phyloP scores from a whole-genome alignment of 2,329 filamentous ascomycete species.

The Botrytis byssoidea region DNA sequence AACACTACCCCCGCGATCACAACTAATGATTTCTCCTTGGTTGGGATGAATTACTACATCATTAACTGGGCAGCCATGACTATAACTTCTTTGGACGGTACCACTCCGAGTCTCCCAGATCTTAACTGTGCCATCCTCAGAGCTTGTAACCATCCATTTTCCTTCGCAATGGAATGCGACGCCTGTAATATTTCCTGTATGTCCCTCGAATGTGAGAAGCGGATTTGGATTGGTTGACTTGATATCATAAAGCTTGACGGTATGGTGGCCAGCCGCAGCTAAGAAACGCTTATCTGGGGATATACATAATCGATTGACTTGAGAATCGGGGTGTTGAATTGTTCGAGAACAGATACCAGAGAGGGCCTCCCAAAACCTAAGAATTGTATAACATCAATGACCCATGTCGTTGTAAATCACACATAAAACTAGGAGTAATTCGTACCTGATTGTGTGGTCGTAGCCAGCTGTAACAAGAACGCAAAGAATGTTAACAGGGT shows the following conservation, averaged over 20 bases:
- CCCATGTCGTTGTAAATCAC: constrained; percentile 4
- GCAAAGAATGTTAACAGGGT: constrained; percentile 29
- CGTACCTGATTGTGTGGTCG: constrained; percentile 71
- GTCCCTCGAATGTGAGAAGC: constrained; percentile 89
- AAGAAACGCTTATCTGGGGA: constrained; percentile 94
- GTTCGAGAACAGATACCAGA: constrained; percentile 97
- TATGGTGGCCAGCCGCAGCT: constrained; percentile 74
- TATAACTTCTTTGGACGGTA: constrained; percentile 83
- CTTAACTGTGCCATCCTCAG: constrained; percentile 71
- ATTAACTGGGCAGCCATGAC: constrained; percentile 84
- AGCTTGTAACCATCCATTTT: constrained; percentile 99
- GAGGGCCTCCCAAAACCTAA: constrained; percentile 95
- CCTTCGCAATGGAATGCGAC: constrained; percentile 98
- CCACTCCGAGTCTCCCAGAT: constrained; percentile 40
- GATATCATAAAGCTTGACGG: constrained; percentile 97
- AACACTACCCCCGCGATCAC: constrained; percentile 88
- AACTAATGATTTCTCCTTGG: constrained; percentile 96
- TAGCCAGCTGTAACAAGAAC: constrained; percentile 57
- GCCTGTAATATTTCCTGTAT: constrained; percentile 93
- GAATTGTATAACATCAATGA: constrained; percentile 18
- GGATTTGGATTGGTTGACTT: constrained; percentile 97
- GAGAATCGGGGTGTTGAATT: constrained; percentile 96
- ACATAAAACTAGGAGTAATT: not conserved
- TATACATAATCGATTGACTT: constrained; percentile 97
- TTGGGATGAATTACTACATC: constrained; percentile 99